phyloP scores from a whole-genome alignment of 257 asterid genomes.

The Prunella vulgaris region DNA sequence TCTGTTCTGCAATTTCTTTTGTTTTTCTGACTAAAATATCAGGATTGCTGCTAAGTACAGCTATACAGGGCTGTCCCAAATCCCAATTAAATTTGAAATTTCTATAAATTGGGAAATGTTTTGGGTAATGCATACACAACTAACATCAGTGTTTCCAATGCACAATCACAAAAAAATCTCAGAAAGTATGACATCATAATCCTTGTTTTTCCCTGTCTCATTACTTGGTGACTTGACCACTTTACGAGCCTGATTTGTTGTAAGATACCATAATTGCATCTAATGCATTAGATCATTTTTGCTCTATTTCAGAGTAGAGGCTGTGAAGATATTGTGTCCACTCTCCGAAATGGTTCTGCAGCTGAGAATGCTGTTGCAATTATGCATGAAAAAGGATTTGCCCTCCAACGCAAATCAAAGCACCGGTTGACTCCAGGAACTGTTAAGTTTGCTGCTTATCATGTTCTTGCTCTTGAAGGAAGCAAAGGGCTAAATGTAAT shows the following conservation, averaged over 20 bases:
- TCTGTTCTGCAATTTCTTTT: not conserved
- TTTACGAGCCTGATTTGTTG: not conserved
- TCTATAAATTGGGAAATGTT: not conserved
- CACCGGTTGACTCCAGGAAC: slow-evolving; percentile 99
- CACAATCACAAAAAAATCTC: not conserved
- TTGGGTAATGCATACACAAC: not conserved
- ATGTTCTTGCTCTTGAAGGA: slow-evolving; percentile 98
- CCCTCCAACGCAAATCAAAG: slow-evolving; percentile 77
- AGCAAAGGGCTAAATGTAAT: slow-evolving; percentile 90
- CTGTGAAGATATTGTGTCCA: slow-evolving; percentile 83
- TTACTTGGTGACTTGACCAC: not conserved
- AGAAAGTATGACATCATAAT: not conserved
- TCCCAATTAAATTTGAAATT: not conserved
- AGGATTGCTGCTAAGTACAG: not conserved
- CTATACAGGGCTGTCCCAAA: slow-evolving; percentile 1
- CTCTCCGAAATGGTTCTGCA: slow-evolving; percentile 87
- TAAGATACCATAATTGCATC: slow-evolving; percentile 15
- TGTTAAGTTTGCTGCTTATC: slow-evolving; percentile 98
- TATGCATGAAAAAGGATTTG: slow-evolving; percentile 88
- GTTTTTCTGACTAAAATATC: not conserved
- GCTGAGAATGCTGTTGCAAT: slow-evolving; percentile 89
- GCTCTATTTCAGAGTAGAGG: slow-evolving; percentile 65
- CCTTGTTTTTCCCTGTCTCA: not conserved
- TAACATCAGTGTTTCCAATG: not conserved
- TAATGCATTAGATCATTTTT: not conserved